A percentile compares a stretch with the other conserved stretches of the same genome.
These are phyloP conservation scores for Hygrocybe punicea DNA, from an alignment of 768 basidiomycete genomes.

Conservation along the genomic window DNA sequence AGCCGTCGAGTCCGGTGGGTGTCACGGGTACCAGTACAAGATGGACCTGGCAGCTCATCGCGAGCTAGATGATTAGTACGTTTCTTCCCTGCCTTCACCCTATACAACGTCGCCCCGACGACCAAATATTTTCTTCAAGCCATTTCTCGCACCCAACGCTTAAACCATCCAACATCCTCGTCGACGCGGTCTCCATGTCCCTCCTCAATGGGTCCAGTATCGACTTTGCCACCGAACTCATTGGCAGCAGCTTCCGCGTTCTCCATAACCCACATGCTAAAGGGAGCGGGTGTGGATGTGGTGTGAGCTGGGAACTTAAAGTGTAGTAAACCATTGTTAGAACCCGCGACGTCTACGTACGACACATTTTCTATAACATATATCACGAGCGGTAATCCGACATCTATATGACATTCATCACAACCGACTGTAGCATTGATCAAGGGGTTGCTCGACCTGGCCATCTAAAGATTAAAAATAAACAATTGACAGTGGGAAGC, in stretches of 20 bases:
- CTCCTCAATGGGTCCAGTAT: slow-evolving; percentile 86
- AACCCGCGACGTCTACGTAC: too few species aligned
- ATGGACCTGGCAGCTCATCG: slow-evolving; percentile 69
- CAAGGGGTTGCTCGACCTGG: slow-evolving; percentile 82
- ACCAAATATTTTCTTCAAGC: slow-evolving; percentile 33
- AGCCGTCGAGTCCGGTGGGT: slow-evolving; percentile 89
- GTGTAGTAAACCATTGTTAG: too few species aligned
- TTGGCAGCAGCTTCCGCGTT: slow-evolving; percentile 86
- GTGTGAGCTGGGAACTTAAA: slow-evolving; percentile 94
- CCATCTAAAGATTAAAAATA: slow-evolving; percentile 53
- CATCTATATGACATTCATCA: too few species aligned
- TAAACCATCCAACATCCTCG: slow-evolving; percentile 69
- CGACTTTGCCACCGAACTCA: slow-evolving; percentile 91
- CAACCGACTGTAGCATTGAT: too few species aligned
- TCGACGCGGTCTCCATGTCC: slow-evolving; percentile 82
- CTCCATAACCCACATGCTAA: slow-evolving; percentile 86
- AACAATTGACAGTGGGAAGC: background rate
- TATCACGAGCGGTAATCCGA: too few species aligned
- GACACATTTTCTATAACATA: too few species aligned
- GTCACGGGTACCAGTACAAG: slow-evolving; percentile 97
- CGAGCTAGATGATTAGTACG: slow-evolving; percentile 83
- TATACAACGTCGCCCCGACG: background rate
- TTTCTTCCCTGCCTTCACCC: slow-evolving; percentile 13
- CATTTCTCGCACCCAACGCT: slow-evolving; percentile 70
- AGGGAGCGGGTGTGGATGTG: slow-evolving; percentile 90